These are phyloP conservation scores for Aaosphaeria pasadenensis DNA, from an alignment of 2,329 filamentous ascomycete species.

Conservation along the genomic window DNA sequence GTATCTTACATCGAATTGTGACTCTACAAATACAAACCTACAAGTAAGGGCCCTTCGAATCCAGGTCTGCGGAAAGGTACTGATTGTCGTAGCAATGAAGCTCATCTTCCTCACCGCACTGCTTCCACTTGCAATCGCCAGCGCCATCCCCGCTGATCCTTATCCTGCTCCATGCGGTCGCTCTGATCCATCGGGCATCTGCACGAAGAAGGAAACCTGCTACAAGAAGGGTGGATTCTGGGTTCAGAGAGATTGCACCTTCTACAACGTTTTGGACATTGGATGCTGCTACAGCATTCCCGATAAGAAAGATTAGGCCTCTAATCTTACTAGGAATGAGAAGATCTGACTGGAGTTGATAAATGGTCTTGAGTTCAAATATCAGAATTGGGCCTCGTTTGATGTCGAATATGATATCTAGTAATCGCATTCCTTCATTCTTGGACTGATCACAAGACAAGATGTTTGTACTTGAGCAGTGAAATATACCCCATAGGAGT, in stretches of 20 bases:
- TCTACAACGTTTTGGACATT: slow-evolving; percentile 27
- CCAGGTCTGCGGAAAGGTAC: background rate
- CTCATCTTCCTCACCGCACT: slow-evolving; percentile 10
- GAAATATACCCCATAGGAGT: too few species aligned
- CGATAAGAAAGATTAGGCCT: slow-evolving; percentile 8
- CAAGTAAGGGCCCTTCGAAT: background rate
- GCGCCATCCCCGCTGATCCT: slow-evolving; percentile 15
- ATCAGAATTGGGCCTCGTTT: too few species aligned
- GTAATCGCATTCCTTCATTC: too few species aligned
- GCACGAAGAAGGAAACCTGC: slow-evolving; percentile 22
- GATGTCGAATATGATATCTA: too few species aligned
- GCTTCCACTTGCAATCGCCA: slow-evolving; percentile 11
- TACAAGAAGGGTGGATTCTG: slow-evolving; percentile 23
- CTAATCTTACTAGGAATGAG: too few species aligned
- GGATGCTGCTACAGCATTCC: slow-evolving; percentile 28
- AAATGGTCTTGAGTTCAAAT: too few species aligned
- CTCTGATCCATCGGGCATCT: slow-evolving; percentile 23
- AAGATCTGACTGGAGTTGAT: too few species aligned
- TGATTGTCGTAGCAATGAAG: slow-evolving; percentile 5
- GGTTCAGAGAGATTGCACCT: slow-evolving; percentile 28
- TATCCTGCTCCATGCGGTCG: slow-evolving; percentile 28
- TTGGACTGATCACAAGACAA: too few species aligned
- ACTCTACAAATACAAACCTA: background rate
- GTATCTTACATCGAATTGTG: background rate
- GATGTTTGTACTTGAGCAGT: too few species aligned